A percentile compares a stretch with the other conserved stretches of the same genome.
Conservation (phyloP, 345 rosid genomes). For the Murraya paniculata region DNA sequence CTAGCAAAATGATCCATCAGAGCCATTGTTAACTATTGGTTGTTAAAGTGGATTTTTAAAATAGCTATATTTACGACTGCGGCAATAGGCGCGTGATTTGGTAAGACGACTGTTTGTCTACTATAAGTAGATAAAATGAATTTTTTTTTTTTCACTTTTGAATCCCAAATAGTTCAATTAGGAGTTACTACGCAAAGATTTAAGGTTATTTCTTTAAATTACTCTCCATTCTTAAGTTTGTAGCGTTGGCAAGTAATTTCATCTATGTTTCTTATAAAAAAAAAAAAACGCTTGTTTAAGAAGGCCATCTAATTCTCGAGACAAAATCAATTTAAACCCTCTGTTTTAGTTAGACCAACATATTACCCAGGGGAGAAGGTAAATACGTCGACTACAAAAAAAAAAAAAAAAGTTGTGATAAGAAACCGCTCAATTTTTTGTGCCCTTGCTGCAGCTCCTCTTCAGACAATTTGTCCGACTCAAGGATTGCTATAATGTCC, state of each 20-base stretch:
- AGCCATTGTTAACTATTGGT: not conserved
- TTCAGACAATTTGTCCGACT: not conserved
- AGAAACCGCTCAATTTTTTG: not conserved
- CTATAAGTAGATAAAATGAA: conserved; percentile 9
- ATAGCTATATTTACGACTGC: not conserved
- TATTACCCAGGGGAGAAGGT: too few species aligned
- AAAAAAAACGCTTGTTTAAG: rapidly evolving
- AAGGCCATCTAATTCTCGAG: too few species aligned
- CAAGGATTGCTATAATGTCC: not conserved
- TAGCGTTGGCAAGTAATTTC: not conserved
- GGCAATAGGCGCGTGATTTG: not conserved
- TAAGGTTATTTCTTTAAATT: not conserved
- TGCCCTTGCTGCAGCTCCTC: not conserved
- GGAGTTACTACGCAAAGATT: not conserved
- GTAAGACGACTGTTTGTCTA: not conserved
- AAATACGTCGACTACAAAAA: too few species aligned
- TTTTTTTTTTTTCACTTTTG: conserved; percentile 9
- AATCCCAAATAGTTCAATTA: conserved; percentile 15
- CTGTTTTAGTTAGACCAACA: too few species aligned
- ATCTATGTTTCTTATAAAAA: too few species aligned
- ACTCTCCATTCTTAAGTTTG: not conserved
- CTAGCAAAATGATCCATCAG: not conserved
- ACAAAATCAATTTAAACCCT: too few species aligned
- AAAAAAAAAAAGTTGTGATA: too few species aligned
- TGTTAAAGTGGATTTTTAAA: not conserved